Evolutionary conservation across 176 grass and related monocot species (phyloP).

Genomic region (Musa itinerans): DNA sequence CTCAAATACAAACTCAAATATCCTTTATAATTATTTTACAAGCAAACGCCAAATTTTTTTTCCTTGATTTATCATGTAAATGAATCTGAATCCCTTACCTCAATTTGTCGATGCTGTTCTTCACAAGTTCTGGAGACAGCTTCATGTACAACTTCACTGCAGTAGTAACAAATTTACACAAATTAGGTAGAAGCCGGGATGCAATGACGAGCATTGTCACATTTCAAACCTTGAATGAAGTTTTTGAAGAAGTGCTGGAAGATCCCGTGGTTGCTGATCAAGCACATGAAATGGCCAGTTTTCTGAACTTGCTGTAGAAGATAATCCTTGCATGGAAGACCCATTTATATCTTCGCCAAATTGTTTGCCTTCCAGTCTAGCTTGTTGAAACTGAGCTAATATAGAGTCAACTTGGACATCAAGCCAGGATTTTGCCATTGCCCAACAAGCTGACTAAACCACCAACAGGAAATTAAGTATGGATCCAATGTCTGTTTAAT

Average conservation of each 20-base stretch:
- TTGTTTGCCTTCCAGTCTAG: conserved; percentile 52
- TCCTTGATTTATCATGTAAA: too few species aligned
- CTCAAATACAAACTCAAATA: too few species aligned
- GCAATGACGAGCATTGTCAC: background rate
- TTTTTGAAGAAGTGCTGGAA: conserved; percentile 86
- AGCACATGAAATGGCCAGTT: conserved; percentile 84
- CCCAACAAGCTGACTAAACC: conserved; percentile 94
- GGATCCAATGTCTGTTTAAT: too few species aligned
- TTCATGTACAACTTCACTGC: conserved; percentile 88
- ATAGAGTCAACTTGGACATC: conserved; percentile 82
- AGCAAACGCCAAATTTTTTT: too few species aligned
- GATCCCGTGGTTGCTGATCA: conserved; percentile 89
- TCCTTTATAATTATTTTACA: too few species aligned
- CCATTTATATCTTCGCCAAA: conserved; percentile 76
- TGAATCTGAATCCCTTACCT: conserved; percentile 32
- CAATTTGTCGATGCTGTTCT: conserved; percentile 89
- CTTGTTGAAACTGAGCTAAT: conserved; percentile 63
- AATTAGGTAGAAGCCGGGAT: conserved; percentile 7
- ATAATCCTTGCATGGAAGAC: conserved; percentile 28
- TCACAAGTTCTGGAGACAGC: conserved; percentile 74
- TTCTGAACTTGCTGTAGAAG: conserved; percentile 42
- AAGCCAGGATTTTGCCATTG: conserved; percentile 88
- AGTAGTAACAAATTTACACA: conserved; percentile 20
- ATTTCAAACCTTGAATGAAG: conserved; percentile 76
- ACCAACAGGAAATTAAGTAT: conserved; percentile 6